Evolutionary conservation across 2,329 filamentous ascomycete genomes (phyloP), one percentile per base, ranked within the genome.

Genomic region (Grosmannia serpens): DNA sequence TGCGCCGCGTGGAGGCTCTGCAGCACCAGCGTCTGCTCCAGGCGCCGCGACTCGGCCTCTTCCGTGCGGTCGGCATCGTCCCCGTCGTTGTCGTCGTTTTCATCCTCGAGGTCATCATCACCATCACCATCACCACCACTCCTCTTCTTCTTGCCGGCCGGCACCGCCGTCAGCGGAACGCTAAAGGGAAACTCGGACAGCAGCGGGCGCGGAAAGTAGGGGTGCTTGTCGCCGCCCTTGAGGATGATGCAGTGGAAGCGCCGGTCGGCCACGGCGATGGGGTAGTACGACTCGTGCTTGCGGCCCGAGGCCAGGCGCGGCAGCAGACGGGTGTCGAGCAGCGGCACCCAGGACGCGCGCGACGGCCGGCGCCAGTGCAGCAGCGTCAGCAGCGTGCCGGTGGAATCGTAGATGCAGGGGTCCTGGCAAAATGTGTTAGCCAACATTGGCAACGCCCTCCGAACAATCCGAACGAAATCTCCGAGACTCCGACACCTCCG

Each of bases 211-310:
- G 90, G 94, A 74, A 92, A 97, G 75, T 94, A 96, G 0, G 92
- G 91, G 68, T 96, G 89, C 68, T 87, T 83, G 69, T 99, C 94
- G 41, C 88, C 88, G 62, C 94, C 94, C 74, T 99, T 99, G 68
- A 99, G 85, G 66, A 99, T 97, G 73, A 99, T 96, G 75, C 95
- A 99, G 77, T 97, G 92, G 72, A 99, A 99, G 67, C 88, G 92
- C 67, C 88, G 81, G 66, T 91, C 85, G 2, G 92, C 90, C 1
- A 97, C 91, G 1, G 94, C 94, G 35, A 99, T 89, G 1, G 94
- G 94, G 82, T 91, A 99, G 75, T 99, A 99, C 0, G 79, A 83
- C 73, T 99, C 94, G 63, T 87, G 82, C 71, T 96, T 96, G 59
- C 86, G 85, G 29, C 94, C 94, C 3, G 84, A 85, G 0, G 89